Conservation (phyloP, 1,139 yeast species). For the Debaryomyces psychrophilus region DNA sequence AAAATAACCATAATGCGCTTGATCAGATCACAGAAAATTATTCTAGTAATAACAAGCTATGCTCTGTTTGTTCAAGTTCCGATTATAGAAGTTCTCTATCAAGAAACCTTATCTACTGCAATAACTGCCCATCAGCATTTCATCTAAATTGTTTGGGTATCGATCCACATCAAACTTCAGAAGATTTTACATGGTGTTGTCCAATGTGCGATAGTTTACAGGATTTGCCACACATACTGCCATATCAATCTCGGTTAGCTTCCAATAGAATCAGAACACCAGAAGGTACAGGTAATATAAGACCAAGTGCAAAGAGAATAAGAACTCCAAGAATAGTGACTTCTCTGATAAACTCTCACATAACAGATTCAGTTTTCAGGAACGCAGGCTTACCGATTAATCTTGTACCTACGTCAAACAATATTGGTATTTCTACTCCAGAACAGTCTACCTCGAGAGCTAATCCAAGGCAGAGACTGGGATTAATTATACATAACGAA, state of each 20-base stretch:
- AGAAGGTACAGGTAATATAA: background rate
- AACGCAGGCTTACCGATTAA: background rate
- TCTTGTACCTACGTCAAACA: background rate
- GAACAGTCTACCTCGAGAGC: background rate
- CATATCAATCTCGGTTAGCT: slow-evolving; percentile 1
- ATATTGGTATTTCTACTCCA: background rate
- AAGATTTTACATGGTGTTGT: slow-evolving; percentile 38
- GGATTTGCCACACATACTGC: slow-evolving; percentile 23
- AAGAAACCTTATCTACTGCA: slow-evolving; percentile 32
- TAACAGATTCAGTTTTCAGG: background rate
- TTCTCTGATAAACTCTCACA: background rate
- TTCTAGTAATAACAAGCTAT: slow-evolving; percentile 16
- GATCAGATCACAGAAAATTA: slow-evolving; percentile 6
- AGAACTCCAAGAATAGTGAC: slow-evolving; percentile 5
- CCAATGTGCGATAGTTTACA: slow-evolving; percentile 48
- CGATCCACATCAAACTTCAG: slow-evolving; percentile 14
- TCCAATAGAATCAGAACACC: slow-evolving; percentile 1
- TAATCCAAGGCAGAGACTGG: slow-evolving; percentile 14
- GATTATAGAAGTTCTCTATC: slow-evolving; percentile 28
- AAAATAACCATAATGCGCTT: slow-evolving; percentile 3
- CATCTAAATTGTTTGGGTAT: slow-evolving; percentile 42
- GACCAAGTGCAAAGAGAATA: slow-evolving; percentile 7
- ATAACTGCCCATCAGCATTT: slow-evolving; percentile 37
- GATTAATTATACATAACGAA: slow-evolving; percentile 35
- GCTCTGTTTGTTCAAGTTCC: slow-evolving; percentile 44